Conservation (phyloP, 345 rosid genomes). For the Euphorbia peplus region DNA sequence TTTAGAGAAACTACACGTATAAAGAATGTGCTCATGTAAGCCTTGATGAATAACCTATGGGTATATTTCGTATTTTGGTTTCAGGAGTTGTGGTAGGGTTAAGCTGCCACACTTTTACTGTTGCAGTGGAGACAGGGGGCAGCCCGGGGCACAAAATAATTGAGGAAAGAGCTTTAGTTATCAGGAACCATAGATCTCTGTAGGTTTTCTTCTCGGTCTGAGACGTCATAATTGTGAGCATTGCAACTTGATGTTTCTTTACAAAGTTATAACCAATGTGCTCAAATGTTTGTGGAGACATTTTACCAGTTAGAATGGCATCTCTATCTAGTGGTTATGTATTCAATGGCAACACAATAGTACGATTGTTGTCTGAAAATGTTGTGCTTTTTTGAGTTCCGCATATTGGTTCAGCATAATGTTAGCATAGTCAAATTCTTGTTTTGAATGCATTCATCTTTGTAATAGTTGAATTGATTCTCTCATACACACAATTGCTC, state of each 20-base stretch:
- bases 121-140: slow-evolving; percentile 78
- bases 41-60: not conserved
- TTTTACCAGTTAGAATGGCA: slow-evolving; percentile 3
- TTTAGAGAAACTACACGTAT: too few species aligned
- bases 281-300: not conserved
- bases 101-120: slow-evolving; percentile 93
- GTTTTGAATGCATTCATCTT: not conserved
- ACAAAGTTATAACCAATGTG: not conserved
- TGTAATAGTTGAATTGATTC: not conserved
- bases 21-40: too few species aligned
- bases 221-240: not conserved
- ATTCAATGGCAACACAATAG: not conserved
- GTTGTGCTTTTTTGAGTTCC: not conserved
- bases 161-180: not conserved
- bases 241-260: not conserved
- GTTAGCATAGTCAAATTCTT: not conserved
- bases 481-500: not conserved
- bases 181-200: not conserved
- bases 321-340: not conserved
- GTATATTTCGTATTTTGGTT: slow-evolving; percentile 6
- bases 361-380: not conserved
- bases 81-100: slow-evolving; percentile 81
- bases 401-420: not conserved
- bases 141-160: slow-evolving; percentile 16
- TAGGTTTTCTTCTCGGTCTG: slow-evolving; percentile 1